These are phyloP conservation scores for Eucalyptus cloeziana DNA, from an alignment of 345 rosid genomes.

Conservation along the genomic window DNA sequence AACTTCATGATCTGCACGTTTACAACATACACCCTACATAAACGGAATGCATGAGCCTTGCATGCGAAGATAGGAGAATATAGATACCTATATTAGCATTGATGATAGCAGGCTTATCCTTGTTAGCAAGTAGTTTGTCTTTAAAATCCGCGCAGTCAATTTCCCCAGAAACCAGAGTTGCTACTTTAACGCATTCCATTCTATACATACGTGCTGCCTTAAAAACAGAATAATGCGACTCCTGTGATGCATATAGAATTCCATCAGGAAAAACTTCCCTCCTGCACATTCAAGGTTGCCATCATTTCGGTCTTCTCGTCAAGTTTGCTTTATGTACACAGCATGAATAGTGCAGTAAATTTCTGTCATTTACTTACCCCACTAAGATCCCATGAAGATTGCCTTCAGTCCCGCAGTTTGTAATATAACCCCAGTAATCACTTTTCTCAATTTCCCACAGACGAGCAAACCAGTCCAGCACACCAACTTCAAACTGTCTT, in stretches of 20 bases:
- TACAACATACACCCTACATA: not conserved
- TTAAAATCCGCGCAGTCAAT: conserved; percentile 75
- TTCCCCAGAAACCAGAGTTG: conserved; percentile 71
- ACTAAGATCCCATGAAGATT: conserved; percentile 98
- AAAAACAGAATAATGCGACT: conserved; percentile 85
- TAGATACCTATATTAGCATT: conserved; percentile 80
- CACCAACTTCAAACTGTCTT: conserved; percentile 97
- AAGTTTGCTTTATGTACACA: not conserved
- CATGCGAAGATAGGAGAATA: not conserved
- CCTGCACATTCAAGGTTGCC: conserved; percentile 19
- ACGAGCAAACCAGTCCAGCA: conserved; percentile 98
- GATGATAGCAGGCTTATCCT: conserved; percentile 87
- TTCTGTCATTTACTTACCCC: conserved; percentile 41
- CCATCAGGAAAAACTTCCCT: conserved; percentile 93
- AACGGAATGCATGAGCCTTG: not conserved
- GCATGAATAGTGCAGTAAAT: not conserved
- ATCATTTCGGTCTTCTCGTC: not conserved
- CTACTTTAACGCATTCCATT: conserved; percentile 81
- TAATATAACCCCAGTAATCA: conserved; percentile 98
- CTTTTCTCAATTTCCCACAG: conserved; percentile 92
- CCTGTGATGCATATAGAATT: conserved; percentile 73
- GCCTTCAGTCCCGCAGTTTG: conserved; percentile 98
- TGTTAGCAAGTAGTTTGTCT: conserved; percentile 55
- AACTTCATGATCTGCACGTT: not conserved
- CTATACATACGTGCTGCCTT: conserved; percentile 96